These are phyloP conservation scores for Lactarius indigo DNA, from an alignment of 768 basidiomycete species.

Conservation along the genomic window DNA sequence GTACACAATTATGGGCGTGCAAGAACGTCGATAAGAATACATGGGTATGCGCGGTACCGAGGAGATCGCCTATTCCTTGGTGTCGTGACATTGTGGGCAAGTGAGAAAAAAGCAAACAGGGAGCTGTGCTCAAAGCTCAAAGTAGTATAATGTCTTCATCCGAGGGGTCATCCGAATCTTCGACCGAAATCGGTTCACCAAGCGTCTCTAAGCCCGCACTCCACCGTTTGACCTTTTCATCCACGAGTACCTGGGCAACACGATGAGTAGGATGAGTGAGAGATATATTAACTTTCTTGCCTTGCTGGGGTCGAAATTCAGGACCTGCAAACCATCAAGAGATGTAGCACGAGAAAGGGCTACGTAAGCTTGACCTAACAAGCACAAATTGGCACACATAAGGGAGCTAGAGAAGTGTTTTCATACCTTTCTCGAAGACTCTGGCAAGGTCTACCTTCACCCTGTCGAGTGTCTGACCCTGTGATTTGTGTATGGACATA, in stretches of 20 bases:
- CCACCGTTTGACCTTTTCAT: slow-evolving; percentile 61
- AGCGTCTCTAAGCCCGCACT: slow-evolving; percentile 63
- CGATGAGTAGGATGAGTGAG: neutral
- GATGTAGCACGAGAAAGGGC: slow-evolving; percentile 86
- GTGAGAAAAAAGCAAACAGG: neutral
- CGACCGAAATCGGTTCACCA: slow-evolving; percentile 10
- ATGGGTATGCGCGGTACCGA: neutral
- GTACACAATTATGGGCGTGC: neutral
- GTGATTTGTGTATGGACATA: slow-evolving; percentile 97
- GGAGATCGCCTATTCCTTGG: neutral
- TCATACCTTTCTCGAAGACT: slow-evolving; percentile 86
- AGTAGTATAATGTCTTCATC: slow-evolving; percentile 14
- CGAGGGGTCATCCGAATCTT: neutral
- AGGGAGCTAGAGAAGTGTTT: neutral
- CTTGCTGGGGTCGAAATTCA: slow-evolving; percentile 73
- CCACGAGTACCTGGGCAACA: slow-evolving; percentile 21
- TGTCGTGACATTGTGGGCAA: neutral
- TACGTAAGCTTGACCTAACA: slow-evolving; percentile 82
- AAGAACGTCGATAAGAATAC: neutral
- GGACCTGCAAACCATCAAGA: slow-evolving; percentile 79
- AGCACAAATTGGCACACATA: neutral
- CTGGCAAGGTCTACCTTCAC: slow-evolving; percentile 92
- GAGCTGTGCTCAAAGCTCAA: slow-evolving; percentile 2
- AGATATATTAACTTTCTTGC: slow-evolving; percentile 36
- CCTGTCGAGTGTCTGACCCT: slow-evolving; percentile 93